Evolutionary conservation across 2,329 filamentous ascomycete genomes (phyloP), one percentile per base, ranked within the genome.

Genomic region (Colletotrichum horii): DNA sequence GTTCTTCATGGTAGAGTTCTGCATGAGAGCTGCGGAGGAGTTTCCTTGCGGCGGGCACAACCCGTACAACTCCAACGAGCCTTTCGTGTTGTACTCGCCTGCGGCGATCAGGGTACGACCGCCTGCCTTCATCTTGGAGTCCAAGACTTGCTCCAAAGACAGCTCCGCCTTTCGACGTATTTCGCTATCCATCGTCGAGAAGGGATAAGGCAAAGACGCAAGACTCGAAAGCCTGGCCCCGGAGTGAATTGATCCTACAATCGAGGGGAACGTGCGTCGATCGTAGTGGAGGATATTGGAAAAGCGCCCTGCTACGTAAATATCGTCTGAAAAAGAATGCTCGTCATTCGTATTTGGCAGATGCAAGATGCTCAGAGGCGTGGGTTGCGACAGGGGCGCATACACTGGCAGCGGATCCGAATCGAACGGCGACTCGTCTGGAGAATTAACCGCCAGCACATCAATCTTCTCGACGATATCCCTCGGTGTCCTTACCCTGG

Each of bases 51-150:
- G 60, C 58, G 78, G 81, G 56, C 78, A 84, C 28, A 95, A 85
- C 16, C 92, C 92, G 83, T 98, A 98, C n/a, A 98, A 86, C 81
- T 98, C 96, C 3, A 98, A 87, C 0, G 94, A 96, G 1, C 96
- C 96, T 83, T 97, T 96, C 36, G 94, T 95, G 79, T 97, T 97
- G 86, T 98, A 98, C 81, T 96, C 95, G 7, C 96, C 96, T 52
- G 94, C 95, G 4, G 95, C 95, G 67, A 98, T 90, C 30, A 98
- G 84, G 0, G 94, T 96, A 61, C 93, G 88, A 1, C 93, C 90
- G 15, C 83, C 89, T 0, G 84, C 80, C 1, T 83, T 82, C n/a
- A 80, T 84, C 78, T 93, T 93, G n/a, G 88, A 88, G 22, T 86
- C 85, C 77, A 83, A 86, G 15, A 91, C 86, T 77, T 88, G 88